Conservation (phyloP, 225 moss, liverwort and hornwort species). For the Physcomitrellopsis africana region DNA sequence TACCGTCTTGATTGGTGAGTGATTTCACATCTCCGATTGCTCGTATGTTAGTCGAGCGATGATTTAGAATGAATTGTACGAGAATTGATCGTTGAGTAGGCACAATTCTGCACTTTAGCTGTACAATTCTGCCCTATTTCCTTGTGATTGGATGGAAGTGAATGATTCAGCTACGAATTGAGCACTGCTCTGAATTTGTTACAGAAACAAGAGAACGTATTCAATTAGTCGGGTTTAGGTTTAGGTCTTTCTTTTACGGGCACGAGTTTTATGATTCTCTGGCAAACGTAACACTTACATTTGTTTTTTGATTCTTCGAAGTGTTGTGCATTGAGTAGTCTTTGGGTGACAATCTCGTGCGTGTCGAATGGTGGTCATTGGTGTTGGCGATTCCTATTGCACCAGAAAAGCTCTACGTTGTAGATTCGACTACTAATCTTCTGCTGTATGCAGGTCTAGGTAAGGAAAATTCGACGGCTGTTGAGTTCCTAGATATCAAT, state of each 20-base stretch:
- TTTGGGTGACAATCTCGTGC: constrained; percentile 2
- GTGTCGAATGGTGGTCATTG: background rate
- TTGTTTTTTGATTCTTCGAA: background rate
- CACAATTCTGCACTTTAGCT: too few species aligned
- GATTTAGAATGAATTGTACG: too few species aligned
- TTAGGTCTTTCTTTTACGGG: too few species aligned
- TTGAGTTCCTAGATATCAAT: constrained; percentile 39
- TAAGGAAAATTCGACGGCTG: constrained; percentile 18
- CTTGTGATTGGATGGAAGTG: background rate
- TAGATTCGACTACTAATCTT: constrained; percentile 19
- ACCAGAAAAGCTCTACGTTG: constrained; percentile 18
- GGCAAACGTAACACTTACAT: background rate
- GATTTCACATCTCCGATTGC: too few species aligned
- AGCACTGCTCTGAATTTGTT: background rate
- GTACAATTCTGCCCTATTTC: background rate
- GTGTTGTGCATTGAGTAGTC: background rate
- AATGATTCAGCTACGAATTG: constrained; percentile 11
- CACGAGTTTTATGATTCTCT: background rate
- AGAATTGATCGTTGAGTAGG: too few species aligned
- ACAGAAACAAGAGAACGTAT: too few species aligned
- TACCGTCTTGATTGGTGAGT: too few species aligned
- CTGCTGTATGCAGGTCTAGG: background rate
- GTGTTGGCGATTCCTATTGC: constrained; percentile 4
- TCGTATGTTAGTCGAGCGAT: too few species aligned
- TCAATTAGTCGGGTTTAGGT: too few species aligned